Conservation (phyloP, 139 green algal species). For the Pedinophyceae sp. region DNA sequence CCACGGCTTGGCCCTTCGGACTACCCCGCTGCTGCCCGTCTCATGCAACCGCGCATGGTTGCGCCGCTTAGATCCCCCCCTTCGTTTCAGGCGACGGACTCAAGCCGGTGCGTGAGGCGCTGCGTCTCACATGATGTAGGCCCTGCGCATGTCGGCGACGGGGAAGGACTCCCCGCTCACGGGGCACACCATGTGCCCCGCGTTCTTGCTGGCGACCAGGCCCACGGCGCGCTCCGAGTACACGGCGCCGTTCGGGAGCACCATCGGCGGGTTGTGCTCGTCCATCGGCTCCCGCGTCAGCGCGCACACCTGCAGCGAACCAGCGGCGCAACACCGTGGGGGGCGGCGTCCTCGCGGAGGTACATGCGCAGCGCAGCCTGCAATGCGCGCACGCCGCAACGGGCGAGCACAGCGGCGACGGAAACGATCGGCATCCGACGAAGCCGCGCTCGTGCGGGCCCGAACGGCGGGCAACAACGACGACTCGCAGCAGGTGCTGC, state of each 20-base stretch:
- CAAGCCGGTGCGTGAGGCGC: no score
- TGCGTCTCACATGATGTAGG: slow-evolving; percentile 32
- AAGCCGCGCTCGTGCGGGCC: background rate
- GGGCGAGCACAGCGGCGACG: background rate
- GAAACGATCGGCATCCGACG: background rate
- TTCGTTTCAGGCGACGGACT: no score
- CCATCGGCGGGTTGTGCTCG: slow-evolving; percentile 81
- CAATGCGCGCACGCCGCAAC: background rate
- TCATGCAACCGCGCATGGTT: no score
- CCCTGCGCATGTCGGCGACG: slow-evolving; percentile 29
- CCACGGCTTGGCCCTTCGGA: no score
- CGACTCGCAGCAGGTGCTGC: no score
- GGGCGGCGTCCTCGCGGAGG: no score
- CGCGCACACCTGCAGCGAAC: no score
- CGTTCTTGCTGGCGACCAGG: background rate
- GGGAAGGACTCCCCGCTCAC: slow-evolving; percentile 16
- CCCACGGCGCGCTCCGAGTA: slow-evolving; percentile 14
- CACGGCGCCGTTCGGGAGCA: slow-evolving; percentile 63
- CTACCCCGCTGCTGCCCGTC: no score
- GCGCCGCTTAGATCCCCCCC: no score
- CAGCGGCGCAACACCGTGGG: no score
- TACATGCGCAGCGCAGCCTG: background rate
- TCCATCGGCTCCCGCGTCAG: slow-evolving; percentile 70
- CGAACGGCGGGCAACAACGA: no score
- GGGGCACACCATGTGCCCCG: background rate